A percentile compares a stretch with the other conserved stretches of the same genome.
These are phyloP conservation scores for Nemophila menziesii DNA, from an alignment of 257 asterid species.

Conservation along the genomic window DNA sequence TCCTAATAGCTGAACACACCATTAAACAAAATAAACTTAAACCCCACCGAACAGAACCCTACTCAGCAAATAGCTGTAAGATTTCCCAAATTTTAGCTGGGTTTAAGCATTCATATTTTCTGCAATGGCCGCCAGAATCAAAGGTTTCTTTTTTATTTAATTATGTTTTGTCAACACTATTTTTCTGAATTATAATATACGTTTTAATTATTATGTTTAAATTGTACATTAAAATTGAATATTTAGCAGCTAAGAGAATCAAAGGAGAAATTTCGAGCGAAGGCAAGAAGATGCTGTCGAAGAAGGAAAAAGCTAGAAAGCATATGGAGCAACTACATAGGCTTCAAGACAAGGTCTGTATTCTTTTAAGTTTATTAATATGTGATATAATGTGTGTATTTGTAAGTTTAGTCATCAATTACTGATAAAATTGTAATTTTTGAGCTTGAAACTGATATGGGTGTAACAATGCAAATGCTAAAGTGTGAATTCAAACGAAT, in stretches of 20 bases:
- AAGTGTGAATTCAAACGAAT: too few species aligned
- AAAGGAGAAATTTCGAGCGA: neutral
- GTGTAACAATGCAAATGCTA: too few species aligned
- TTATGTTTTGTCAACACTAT: neutral
- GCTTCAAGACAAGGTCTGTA: conserved; percentile 54
- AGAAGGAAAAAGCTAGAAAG: conserved; percentile 44
- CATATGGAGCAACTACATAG: conserved; percentile 39
- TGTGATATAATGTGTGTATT: conserved; percentile 1
- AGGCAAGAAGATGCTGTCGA: conserved; percentile 6
- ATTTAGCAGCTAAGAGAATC: conserved; percentile 12
- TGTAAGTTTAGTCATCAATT: neutral
- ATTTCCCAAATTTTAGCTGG: too few species aligned
- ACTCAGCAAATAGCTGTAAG: too few species aligned
- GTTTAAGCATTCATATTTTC: too few species aligned
- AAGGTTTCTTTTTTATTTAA: conserved; percentile 6
- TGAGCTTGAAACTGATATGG: too few species aligned
- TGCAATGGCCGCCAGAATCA: conserved; percentile 10
- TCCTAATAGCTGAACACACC: too few species aligned
- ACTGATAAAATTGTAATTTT: neutral
- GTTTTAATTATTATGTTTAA: neutral
- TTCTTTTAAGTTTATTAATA: neutral
- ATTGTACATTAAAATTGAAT: neutral
- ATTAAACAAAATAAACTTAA: too few species aligned
- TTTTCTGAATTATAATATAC: neutral
- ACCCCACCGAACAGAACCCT: too few species aligned